Evolutionary conservation across 2,329 filamentous ascomycete species (phyloP).

Genomic region (Phyllosticta citribraziliensis): DNA sequence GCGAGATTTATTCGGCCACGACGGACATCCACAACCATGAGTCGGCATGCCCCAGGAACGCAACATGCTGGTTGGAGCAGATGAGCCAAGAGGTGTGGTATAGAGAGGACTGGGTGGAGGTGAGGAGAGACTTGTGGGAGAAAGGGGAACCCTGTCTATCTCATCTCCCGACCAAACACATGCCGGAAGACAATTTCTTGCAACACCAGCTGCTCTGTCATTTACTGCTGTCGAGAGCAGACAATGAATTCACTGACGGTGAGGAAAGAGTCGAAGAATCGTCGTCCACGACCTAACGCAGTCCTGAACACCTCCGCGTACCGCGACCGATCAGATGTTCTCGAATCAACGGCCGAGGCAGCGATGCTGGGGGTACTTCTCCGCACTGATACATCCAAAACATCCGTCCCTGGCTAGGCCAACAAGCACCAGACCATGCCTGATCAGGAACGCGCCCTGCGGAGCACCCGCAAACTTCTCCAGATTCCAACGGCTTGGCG

Average conservation of each 20-base stretch:
- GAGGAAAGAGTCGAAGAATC: too few species aligned
- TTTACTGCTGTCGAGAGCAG: neutral
- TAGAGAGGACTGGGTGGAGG: neutral
- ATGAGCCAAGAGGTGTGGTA: neutral
- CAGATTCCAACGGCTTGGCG: neutral
- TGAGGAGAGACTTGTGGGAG: neutral
- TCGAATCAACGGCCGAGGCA: neutral
- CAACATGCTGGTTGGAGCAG: neutral
- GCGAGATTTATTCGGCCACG: neutral
- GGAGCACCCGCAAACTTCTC: neutral
- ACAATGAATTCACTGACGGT: neutral
- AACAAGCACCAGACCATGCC: neutral
- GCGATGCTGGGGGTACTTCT: neutral
- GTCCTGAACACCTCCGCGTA: too few species aligned
- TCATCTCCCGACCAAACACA: neutral
- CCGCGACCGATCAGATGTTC: neutral
- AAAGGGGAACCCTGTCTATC: neutral
- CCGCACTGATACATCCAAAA: neutral
- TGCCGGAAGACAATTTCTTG: neutral
- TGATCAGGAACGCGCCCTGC: neutral
- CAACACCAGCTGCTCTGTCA: neutral
- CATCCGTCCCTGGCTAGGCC: neutral
- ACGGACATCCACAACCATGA: neutral
- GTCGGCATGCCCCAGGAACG: neutral
- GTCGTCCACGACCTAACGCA: too few species aligned